These are phyloP conservation scores for Suillus placidus DNA, from an alignment of 768 basidiomycete genomes.

Conservation along the genomic window DNA sequence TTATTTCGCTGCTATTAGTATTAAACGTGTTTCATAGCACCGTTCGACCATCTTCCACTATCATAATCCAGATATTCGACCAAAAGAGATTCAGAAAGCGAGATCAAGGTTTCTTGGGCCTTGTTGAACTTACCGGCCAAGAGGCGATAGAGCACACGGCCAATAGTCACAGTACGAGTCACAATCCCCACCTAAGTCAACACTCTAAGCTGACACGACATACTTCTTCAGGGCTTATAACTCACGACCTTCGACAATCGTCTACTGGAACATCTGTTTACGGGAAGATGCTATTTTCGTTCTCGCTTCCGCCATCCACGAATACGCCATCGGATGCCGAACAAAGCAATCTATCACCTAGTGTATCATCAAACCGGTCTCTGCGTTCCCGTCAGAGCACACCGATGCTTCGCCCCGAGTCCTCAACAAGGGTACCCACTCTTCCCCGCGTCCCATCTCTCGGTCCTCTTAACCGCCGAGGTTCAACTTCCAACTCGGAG, in stretches of 20 bases:
- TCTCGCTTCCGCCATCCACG: constrained; percentile 48
- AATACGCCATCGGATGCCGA: constrained; percentile 29
- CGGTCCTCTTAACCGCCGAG: background rate
- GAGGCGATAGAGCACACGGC: constrained; percentile 55
- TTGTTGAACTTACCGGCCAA: constrained; percentile 56
- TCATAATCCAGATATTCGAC: constrained; percentile 89
- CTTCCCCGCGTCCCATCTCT: constrained; percentile 26
- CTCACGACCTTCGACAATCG: constrained; percentile 53
- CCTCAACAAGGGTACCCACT: constrained; percentile 20
- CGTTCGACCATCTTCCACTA: constrained; percentile 72
- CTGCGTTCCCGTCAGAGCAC: constrained; percentile 26
- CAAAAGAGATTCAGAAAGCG: constrained; percentile 85
- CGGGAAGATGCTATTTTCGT: constrained; percentile 76
- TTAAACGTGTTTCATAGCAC: constrained; percentile 42
- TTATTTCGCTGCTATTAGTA: constrained; percentile 14
- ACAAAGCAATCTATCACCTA: constrained; percentile 17
- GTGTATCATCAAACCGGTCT: constrained; percentile 16
- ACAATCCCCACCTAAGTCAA: constrained; percentile 13
- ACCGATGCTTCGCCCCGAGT: constrained; percentile 24
- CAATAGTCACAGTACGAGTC: constrained; percentile 45
- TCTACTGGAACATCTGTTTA: constrained; percentile 54
- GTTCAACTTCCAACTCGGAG: constrained; percentile 8
- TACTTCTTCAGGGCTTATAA: constrained; percentile 59
- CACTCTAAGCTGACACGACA: background rate
- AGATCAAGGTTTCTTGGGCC: constrained; percentile 77